Evolutionary conservation across 768 basidiomycete genomes (phyloP).

Genomic region (Pleurotus pulmonarius): DNA sequence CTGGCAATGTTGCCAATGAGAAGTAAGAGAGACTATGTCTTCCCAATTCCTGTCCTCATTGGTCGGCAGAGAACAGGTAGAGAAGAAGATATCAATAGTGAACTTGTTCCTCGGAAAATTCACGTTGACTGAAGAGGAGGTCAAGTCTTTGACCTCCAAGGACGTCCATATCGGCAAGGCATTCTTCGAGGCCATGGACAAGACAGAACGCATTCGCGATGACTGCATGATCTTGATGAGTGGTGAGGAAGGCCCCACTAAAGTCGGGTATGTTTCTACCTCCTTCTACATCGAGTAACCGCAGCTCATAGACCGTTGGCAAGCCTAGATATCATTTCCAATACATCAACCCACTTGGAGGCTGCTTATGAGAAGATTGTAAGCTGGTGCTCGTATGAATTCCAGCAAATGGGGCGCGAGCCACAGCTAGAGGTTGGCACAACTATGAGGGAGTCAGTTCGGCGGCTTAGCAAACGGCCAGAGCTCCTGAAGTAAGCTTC

Average conservation of each 20-base stretch:
- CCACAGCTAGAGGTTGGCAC: slow-evolving; percentile 64
- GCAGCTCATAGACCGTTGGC: not conserved
- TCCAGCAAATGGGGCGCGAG: slow-evolving; percentile 74
- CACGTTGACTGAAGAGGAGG: slow-evolving; percentile 73
- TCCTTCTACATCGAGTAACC: not conserved
- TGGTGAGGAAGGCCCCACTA: slow-evolving; percentile 76
- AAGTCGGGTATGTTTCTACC: slow-evolving; percentile 57
- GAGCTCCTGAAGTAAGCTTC: slow-evolving; percentile 67
- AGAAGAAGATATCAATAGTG: slow-evolving; percentile 71
- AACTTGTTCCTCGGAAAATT: slow-evolving; percentile 80
- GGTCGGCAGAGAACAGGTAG: slow-evolving; percentile 56
- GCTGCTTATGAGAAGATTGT: slow-evolving; percentile 87
- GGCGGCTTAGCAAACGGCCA: slow-evolving; percentile 69
- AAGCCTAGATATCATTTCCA: slow-evolving; percentile 86
- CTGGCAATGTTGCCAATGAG: slow-evolving; percentile 70
- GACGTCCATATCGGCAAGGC: slow-evolving; percentile 69
- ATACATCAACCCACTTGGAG: slow-evolving; percentile 79
- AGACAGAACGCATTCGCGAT: slow-evolving; percentile 73
- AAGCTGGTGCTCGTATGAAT: slow-evolving; percentile 83
- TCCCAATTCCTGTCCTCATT: not conserved
- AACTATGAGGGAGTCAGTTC: slow-evolving; percentile 68
- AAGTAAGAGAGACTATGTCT: slow-evolving; percentile 39
- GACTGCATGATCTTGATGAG: slow-evolving; percentile 88
- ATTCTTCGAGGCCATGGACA: slow-evolving; percentile 87
- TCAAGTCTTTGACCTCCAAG: slow-evolving; percentile 70